Conservation (phyloP, 169 alveolate genomes). For the Plasmodium fragile region DNA sequence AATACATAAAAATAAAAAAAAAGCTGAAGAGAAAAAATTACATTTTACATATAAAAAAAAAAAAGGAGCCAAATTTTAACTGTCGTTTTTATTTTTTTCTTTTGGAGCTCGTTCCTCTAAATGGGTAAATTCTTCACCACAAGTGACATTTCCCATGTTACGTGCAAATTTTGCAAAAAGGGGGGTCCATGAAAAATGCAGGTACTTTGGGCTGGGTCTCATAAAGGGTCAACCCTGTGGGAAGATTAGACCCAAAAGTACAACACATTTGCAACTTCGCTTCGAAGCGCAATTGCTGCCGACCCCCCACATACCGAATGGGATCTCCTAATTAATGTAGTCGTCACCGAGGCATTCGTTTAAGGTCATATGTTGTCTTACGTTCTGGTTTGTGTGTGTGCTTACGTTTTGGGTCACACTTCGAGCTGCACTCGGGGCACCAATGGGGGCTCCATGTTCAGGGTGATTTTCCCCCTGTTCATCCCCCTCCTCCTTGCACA, state of each 20-base stretch:
- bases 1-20: neutral
- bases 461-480: neutral
- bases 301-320: neutral
- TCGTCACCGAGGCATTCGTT: neutral
- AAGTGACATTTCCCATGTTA: neutral
- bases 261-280: neutral
- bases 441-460: neutral
- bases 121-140: neutral
- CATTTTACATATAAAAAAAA: neutral
- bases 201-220: neutral
- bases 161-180: neutral
- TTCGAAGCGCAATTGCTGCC: neutral
- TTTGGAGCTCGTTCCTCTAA: neutral
- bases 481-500: conserved; percentile 37
- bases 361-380: neutral
- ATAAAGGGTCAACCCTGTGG: neutral
- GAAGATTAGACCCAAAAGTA: neutral
- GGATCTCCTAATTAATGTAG: neutral
- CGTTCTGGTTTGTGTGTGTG: neutral
- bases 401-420: neutral
- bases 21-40: neutral
- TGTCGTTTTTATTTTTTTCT: neutral
- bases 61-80: neutral
- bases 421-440: neutral
- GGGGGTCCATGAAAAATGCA: neutral